Base-by-base conservation (phyloP, 2,329 filamentous ascomycete genomes). In the Fusarium marasasianum region DNA sequence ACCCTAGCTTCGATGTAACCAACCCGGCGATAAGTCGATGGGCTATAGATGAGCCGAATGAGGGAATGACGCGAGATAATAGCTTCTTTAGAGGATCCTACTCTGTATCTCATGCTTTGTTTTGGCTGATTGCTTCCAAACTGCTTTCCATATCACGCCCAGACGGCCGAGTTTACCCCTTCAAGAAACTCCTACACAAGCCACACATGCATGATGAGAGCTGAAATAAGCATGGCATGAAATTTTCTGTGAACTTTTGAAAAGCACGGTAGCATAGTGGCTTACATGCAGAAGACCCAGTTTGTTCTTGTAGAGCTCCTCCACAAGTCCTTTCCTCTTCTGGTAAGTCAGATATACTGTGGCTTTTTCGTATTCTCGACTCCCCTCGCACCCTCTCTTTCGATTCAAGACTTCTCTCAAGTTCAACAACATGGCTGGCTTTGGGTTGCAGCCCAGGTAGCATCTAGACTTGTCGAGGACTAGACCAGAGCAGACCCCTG, bases 91-190 rank as follows among this genome's bases (percentile, higher is more conserved):
- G 29, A 24, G 18, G 68, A 51, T 64, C 14, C 40, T 41, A 57
- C 40, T 53, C 57, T 56, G 37, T n/a, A 12, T 31, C 55, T 53
- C 37, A 47, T 41, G 22, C 13, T 35, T 35, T 35, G 8, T 37
- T 43, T 29, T 10, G 26, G 31, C 40, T 47, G 31, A 29, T 48
- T 51, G 33, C 38, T 45, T 45, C 31, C 15, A n/a, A 18, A 38
- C 29, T 50, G 54, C 17, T 35, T 58, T 40, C 56, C 31, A 37
- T 45, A 43, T 37, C 26, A 65, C 68, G 65, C 55, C 24, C 37
- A 63, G 38, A 59, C 69, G 63, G 70, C 63, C 63, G 63, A 69
- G 54, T 57, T 72, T 72, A 60, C 69, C 58, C 48, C 59, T 73
- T 74, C 69, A 45, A 63, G 69, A 43, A 47, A 55, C 41, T 35